Base-by-base conservation (phyloP, 1,139 yeast species). In the Yamadazyma conglobata region DNA sequence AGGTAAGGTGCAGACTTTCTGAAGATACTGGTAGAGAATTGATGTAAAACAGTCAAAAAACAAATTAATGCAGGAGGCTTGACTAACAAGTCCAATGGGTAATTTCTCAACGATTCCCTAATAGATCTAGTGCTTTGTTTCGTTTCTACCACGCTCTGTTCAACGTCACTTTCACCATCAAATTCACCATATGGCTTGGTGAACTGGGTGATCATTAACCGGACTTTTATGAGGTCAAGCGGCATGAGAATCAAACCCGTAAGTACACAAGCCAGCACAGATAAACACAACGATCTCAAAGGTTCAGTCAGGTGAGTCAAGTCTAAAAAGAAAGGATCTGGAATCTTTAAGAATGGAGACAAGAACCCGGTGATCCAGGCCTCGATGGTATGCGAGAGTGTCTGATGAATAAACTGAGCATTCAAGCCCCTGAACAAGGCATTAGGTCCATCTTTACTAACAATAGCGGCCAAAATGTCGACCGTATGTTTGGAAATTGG, bases 311-410 rank as follows among this genome's bases (percentile, higher is more conserved):
- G 82, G 49, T 84, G 94, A 16, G 87, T 71, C 40, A 86, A 72
- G 44, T 86, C 95, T 41, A 87, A 78, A 53, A 86, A 83, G 42
- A 81, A 79, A 1, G 96, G 96, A 51, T 88, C 96, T 0, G 96
- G 95, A n/a, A 87, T 76, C 10, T 86, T 84, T 34, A 86, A 60
- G 31, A 85, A 65, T 3, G 95, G 91, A 5, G 95, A 79, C 10
- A 87, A 56, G 45, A 89, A 77, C 5, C 96, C 96, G 0, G 94
- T 81, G 25, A 87, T 68, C 96, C 97, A 89, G 1, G 96, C 88
- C 49, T 86, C 94, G 30, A 88, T 64, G 1, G 95, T 84, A 35
- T 79, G 77, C 1, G 83, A 75, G 25, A 88, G 64, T 0, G 95
- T 83, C 36, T 75, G 82, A 50, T 83, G 73, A 19, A 91, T 67